These are phyloP conservation scores for Wickerhamomyces sp. DNA, from an alignment of 1,139 yeast genomes.

Conservation along the genomic window DNA sequence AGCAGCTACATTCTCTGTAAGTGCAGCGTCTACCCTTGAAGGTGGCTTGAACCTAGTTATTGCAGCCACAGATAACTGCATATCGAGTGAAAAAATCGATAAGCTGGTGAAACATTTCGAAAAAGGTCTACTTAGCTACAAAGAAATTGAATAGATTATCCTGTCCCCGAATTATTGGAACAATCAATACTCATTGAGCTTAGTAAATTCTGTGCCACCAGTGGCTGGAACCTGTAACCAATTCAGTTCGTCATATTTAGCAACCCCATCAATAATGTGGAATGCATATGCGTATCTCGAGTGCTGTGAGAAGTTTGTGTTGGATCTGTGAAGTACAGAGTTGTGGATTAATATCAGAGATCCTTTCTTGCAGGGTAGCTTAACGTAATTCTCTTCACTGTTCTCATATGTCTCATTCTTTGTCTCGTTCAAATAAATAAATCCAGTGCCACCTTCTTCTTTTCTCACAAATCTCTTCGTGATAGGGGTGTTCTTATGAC, in stretches of 20 bases:
- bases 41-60: constrained; percentile 15
- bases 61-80: constrained; percentile 5
- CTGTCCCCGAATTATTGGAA: neutral
- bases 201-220: constrained; percentile 59
- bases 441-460: constrained; percentile 47
- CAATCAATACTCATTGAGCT: constrained; percentile 24
- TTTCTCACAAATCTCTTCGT: constrained; percentile 62
- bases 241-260: constrained; percentile 54
- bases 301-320: constrained; percentile 45
- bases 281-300: constrained; percentile 77
- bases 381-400: constrained; percentile 37
- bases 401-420: constrained; percentile 24
- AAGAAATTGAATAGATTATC: neutral
- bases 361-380: constrained; percentile 67
- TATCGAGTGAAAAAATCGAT: neutral
- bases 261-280: constrained; percentile 67
- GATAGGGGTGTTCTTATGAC: constrained; percentile 56
- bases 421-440: constrained; percentile 24
- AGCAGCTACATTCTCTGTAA: constrained; percentile 6
- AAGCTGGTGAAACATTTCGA: constrained; percentile 5
- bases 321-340: constrained; percentile 68
- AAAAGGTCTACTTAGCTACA: neutral
- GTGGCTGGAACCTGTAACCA: constrained; percentile 77
- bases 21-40: constrained; percentile 4
- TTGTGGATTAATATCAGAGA: constrained; percentile 65